Base-by-base conservation (phyloP, 2,329 filamentous ascomycete genomes). In the Microcyclospora tardicrescens region DNA sequence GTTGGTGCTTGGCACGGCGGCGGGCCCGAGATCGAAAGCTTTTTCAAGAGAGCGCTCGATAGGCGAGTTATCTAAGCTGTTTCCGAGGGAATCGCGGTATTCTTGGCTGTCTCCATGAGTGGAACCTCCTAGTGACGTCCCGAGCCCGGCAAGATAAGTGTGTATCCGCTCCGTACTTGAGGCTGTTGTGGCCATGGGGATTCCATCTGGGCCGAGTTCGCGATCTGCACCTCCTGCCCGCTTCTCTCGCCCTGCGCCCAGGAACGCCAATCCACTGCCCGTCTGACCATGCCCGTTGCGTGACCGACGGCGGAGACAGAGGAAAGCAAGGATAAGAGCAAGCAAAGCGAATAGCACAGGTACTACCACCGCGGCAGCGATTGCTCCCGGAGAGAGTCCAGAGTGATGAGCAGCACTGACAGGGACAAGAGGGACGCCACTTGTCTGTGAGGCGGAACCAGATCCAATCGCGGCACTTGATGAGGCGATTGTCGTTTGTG, bases 291-390 rank as follows among this genome's bases (percentile, higher is more conserved):
- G 15, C 28, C 27, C 19, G 35, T 36, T 16, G 24, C 34, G 6
- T 33, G 27, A 34, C 19, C 49, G 43, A 16, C 48, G 36, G n/a
- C 51, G 51, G 13, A 51, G 36, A 29, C 42, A 44, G 37, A 49
- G 28, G 42, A 47, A 39, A 10, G 37, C 42, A 14, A 47, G 36
- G 3, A 38, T 29, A 27, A 44, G 33, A 6, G 41, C 19, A 2
- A 42, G n/a, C 5, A 45, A 31, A n/a, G 39, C 45, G 29, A 45
- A 24, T 19, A 50, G 28, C 30, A 51, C 43, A 6, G 51, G 51
- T 12, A 50, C 39, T 2, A 45, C 38, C 11, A 53, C 43, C 3
- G 49, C 49, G 10, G 49, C 51, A 5, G 48, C 45, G 3, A 52
- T 37, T 15, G 44, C 45, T 16, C 47, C 49, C 15, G 33, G 30